Percentiles rank a stretch among this genome's conserved stretches.
Conservation (phyloP, 257 asterid genomes). For the Plantago ovata region DNA sequence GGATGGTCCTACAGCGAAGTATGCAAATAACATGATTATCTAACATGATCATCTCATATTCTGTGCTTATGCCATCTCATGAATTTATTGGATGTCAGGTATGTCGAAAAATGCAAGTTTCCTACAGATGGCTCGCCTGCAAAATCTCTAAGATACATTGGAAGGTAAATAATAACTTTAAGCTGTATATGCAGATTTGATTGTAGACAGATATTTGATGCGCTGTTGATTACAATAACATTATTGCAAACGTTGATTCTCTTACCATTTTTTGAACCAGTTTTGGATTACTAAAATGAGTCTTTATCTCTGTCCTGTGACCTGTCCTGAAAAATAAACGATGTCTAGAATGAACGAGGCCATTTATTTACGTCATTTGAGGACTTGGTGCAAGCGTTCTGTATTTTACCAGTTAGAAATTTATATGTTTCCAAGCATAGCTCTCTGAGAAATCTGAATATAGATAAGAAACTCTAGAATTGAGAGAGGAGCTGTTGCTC, state of each 20-base stretch:
- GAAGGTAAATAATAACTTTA: constrained; percentile 59
- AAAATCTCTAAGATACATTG: constrained; percentile 89
- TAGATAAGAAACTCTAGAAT: too few relatives aligned
- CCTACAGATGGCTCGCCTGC: constrained; percentile 88
- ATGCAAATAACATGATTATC: constrained; percentile 18
- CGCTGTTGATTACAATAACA: not conserved
- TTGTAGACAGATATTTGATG: not conserved
- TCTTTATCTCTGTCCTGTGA: too few relatives aligned
- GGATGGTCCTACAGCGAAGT: constrained; percentile 90
- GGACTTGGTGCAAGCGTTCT: too few relatives aligned
- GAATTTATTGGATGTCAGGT: constrained; percentile 40
- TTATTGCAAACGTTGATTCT: not conserved
- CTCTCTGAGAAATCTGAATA: too few relatives aligned
- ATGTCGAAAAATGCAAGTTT: constrained; percentile 80
- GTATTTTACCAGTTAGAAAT: too few relatives aligned
- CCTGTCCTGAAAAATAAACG: too few relatives aligned
- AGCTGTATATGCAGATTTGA: not conserved
- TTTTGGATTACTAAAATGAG: too few relatives aligned
- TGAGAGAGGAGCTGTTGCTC: too few relatives aligned
- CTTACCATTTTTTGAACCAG: too few relatives aligned
- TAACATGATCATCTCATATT: not conserved
- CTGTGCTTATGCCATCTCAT: constrained; percentile 7
- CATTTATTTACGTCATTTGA: too few relatives aligned
- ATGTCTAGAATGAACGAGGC: too few relatives aligned
- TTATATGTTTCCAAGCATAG: too few relatives aligned